Conservation (phyloP, 371 early-diverging fungal genomes). For the Umbelopsis sp. region DNA sequence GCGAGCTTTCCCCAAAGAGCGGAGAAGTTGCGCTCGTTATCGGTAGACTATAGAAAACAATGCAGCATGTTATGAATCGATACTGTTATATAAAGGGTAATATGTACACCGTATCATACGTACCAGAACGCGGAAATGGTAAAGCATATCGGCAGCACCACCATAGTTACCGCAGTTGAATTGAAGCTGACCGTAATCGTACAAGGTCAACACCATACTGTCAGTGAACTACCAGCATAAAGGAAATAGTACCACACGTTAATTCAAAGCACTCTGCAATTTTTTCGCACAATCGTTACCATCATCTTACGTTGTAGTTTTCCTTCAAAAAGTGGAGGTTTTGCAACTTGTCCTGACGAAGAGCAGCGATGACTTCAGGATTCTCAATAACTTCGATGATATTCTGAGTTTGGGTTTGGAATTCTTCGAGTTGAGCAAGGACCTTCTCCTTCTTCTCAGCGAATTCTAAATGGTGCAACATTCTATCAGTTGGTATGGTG, state of each 20-base stretch:
- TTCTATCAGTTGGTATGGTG: neutral
- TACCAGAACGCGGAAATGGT: constrained; percentile 91
- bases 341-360: constrained; percentile 91
- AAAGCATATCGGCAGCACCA: constrained; percentile 89
- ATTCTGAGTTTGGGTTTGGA: constrained; percentile 78
- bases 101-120: constrained; percentile 13
- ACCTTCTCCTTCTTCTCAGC: constrained; percentile 76
- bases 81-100: too few species aligned
- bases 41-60: constrained; percentile 66
- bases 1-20: constrained; percentile 97
- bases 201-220: constrained; percentile 82
- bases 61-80: neutral
- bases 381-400: constrained; percentile 89
- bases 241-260: too few species aligned
- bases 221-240: constrained; percentile 67
- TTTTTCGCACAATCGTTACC: neutral
- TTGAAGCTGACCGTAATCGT: constrained; percentile 88
- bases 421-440: constrained; percentile 69
- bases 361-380: constrained; percentile 84
- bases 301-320: constrained; percentile 67
- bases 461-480: constrained; percentile 53
- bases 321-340: constrained; percentile 85
- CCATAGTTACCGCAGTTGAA: constrained; percentile 92
- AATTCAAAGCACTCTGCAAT: too few species aligned
- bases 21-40: constrained; percentile 76